Evolutionary conservation across 371 early-diverging fungal genomes (phyloP).

Genomic region (Conidiobolus incongruus): DNA sequence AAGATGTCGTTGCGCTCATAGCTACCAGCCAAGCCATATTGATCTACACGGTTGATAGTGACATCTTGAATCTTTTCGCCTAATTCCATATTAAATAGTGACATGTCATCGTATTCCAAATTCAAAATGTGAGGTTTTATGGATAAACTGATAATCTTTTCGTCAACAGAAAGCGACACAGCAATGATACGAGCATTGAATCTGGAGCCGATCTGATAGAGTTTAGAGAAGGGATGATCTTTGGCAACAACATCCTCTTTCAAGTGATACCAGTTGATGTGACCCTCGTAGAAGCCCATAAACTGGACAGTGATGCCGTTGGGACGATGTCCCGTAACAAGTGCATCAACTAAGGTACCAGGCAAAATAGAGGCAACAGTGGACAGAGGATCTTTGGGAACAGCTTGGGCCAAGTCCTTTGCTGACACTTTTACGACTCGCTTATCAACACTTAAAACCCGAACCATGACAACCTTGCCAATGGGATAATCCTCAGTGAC

Average conservation of each 20-base stretch:
- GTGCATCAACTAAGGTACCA: conserved; percentile 29
- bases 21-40: too few species aligned
- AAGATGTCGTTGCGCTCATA: too few species aligned
- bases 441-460: conserved; percentile 20
- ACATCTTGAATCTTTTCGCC: too few species aligned
- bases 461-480: conserved; percentile 37
- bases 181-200: conserved; percentile 38
- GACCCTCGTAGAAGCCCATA: conserved; percentile 39
- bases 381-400: conserved; percentile 19
- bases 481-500: conserved; percentile 20
- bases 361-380: conserved; percentile 33
- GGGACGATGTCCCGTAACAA: conserved; percentile 19
- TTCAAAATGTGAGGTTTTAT: conserved; percentile 21
- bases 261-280: conserved; percentile 28
- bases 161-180: conserved; percentile 21
- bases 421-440: conserved; percentile 31
- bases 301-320: conserved; percentile 35
- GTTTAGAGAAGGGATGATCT: conserved; percentile 15
- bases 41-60: too few species aligned
- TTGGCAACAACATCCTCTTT: conserved; percentile 10
- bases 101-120: conserved; percentile 11
- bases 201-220: conserved; percentile 22
- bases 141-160: conserved; percentile 34
- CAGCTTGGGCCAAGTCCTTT: conserved; percentile 18
- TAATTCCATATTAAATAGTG: too few species aligned